A percentile compares a stretch with the other conserved stretches of the same genome.
Conservation (phyloP, 345 rosid species). For the Camelina neglecta region DNA sequence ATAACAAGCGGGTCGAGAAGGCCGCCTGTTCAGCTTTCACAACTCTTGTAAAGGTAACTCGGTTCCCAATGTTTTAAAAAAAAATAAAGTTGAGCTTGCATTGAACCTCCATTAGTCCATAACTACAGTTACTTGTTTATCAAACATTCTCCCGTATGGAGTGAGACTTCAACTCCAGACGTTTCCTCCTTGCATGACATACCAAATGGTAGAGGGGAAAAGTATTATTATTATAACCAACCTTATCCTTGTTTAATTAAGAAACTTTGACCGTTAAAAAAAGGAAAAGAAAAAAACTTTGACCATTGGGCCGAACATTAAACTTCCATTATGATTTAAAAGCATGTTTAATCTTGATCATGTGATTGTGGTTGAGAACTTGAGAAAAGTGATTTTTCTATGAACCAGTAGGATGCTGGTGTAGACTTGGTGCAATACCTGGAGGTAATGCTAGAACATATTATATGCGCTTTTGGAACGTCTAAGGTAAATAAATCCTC, state of each 20-base stretch:
- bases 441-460: slow-evolving; percentile 83
- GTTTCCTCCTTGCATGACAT: no score
- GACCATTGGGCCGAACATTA: no score
- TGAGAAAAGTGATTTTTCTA: slow-evolving; percentile 16
- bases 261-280: no score
- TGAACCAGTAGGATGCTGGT: slow-evolving; percentile 74
- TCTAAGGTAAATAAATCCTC: slow-evolving; percentile 67
- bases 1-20: slow-evolving; percentile 87
- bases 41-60: slow-evolving; percentile 82
- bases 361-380: background rate
- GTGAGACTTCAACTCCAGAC: no score
- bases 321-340: no score
- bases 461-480: slow-evolving; percentile 90
- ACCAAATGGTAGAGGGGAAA: no score
- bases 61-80: slow-evolving; percentile 2
- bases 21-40: slow-evolving; percentile 98
- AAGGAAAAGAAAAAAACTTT: no score
- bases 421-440: slow-evolving; percentile 75
- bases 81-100: background rate
- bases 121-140: background rate
- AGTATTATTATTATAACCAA: no score
- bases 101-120: background rate
- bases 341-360: no score
- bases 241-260: no score
- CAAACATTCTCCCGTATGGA: no score